Evolutionary conservation across 164 flowering plant species (phyloP).

Genomic region (Hamamelis virginiana): DNA sequence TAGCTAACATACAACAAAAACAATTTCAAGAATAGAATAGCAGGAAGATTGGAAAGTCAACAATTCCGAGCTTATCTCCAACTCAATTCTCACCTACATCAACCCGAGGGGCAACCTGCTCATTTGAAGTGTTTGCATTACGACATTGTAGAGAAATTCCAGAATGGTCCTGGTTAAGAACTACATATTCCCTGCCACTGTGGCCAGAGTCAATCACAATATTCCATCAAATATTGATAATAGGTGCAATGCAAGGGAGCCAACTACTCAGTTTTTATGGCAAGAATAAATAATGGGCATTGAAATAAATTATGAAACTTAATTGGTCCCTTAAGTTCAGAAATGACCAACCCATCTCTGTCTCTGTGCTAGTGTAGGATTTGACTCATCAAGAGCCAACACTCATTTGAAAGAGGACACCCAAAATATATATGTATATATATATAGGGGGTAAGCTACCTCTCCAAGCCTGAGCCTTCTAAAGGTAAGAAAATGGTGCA

Average conservation of each 20-base stretch:
- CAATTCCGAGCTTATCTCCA: background rate
- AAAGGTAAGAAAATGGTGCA: no score
- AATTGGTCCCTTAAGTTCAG: background rate
- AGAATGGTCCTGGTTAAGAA: conserved; percentile 16
- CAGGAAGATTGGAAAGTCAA: background rate
- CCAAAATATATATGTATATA: no score
- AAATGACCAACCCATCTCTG: background rate
- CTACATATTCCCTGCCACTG: conserved; percentile 35
- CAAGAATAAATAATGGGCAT: background rate
- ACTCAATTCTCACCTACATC: conserved; percentile 33
- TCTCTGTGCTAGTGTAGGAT: background rate
- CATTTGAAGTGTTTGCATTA: conserved; percentile 19
- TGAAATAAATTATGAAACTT: background rate
- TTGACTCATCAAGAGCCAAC: background rate
- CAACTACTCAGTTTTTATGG: background rate
- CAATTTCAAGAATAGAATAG: background rate
- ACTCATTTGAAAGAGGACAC: background rate
- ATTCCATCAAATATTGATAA: background rate
- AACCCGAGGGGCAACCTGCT: conserved; percentile 15
- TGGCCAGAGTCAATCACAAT: conserved; percentile 4
- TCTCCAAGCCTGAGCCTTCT: no score
- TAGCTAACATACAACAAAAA: conserved; percentile 21
- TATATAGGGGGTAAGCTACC: no score
- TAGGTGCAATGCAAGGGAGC: background rate
- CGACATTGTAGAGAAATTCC: conserved; percentile 18